Conservation (phyloP, 345 rosid species). For the Eucalyptus polyanthemos region DNA sequence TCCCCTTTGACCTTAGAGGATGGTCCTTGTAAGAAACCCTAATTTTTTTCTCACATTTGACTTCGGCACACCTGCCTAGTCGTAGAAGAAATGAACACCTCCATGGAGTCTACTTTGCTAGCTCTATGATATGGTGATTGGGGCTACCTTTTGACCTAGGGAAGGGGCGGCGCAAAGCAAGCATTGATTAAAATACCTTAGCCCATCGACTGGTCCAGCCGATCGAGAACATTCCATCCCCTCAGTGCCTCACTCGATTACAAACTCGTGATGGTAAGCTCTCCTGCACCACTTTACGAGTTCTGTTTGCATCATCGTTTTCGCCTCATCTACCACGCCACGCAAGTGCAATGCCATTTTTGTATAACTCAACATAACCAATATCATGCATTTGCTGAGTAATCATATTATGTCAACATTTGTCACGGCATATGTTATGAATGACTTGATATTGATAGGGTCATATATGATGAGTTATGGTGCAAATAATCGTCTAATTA, state of each 20-base stretch:
- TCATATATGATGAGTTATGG: not conserved
- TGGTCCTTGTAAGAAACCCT: not conserved
- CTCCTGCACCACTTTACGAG: not conserved
- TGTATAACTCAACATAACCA: not conserved
- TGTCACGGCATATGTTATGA: no score
- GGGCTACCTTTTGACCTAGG: not conserved
- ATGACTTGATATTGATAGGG: not conserved
- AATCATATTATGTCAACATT: not conserved
- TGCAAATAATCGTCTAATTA: not conserved
- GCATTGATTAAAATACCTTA: not conserved
- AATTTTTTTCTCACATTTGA: not conserved
- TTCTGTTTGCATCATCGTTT: not conserved
- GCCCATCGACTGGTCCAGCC: not conserved
- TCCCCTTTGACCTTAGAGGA: not conserved
- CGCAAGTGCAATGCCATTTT: not conserved
- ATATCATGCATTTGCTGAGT: not conserved
- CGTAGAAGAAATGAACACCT: not conserved
- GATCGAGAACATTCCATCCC: not conserved
- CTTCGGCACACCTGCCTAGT: not conserved
- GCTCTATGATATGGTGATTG: not conserved
- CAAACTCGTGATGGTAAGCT: not conserved
- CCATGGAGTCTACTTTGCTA: not conserved
- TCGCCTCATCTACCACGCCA: not conserved
- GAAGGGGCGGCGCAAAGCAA: not conserved
- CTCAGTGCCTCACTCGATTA: not conserved